These are phyloP conservation scores for Primulina eburnea DNA, from an alignment of 257 asterid genomes.

Conservation along the genomic window DNA sequence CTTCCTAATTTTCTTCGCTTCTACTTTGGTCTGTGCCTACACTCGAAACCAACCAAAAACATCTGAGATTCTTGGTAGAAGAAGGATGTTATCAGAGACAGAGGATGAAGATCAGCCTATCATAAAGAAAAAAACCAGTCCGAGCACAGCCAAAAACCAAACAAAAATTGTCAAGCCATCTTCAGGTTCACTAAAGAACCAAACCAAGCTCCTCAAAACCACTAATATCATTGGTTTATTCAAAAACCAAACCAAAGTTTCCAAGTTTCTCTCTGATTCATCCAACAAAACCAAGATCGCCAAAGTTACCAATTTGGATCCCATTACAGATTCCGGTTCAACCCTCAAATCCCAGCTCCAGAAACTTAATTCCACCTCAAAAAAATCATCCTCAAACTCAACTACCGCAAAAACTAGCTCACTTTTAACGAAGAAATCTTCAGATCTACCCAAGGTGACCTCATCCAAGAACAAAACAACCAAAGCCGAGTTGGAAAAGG, in stretches of 20 bases:
- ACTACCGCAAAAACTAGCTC: constrained; percentile 28
- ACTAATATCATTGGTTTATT: not conserved
- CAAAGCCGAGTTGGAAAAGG: constrained; percentile 33
- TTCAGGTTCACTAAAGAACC: constrained; percentile 30
- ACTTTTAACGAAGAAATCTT: constrained; percentile 40
- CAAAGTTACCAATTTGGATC: constrained; percentile 20
- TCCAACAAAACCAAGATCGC: constrained; percentile 37
- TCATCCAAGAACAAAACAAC: constrained; percentile 52
- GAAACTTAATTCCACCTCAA: constrained; percentile 42
- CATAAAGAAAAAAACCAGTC: constrained; percentile 2
- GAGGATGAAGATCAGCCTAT: constrained; percentile 38
- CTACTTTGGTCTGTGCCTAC: constrained; percentile 38
- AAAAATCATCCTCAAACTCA: constrained; percentile 37
- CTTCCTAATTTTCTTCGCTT: constrained; percentile 39
- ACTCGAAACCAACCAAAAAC: not conserved
- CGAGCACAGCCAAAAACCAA: constrained; percentile 25
- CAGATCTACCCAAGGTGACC: constrained; percentile 47
- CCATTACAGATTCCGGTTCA: constrained; percentile 13
- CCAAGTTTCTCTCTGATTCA: constrained; percentile 21
- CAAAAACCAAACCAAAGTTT: constrained; percentile 38
- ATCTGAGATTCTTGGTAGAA: not conserved
- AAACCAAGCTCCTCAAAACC: constrained; percentile 33
- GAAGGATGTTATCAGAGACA: constrained; percentile 36
- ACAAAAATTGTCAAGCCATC: constrained; percentile 11
- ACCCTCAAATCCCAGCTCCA: constrained; percentile 25